Percentiles rank a stretch among this genome's conserved stretches.
phyloP scores from a whole-genome alignment of 73 alveolate genomes.

The Effrenium voratum region DNA sequence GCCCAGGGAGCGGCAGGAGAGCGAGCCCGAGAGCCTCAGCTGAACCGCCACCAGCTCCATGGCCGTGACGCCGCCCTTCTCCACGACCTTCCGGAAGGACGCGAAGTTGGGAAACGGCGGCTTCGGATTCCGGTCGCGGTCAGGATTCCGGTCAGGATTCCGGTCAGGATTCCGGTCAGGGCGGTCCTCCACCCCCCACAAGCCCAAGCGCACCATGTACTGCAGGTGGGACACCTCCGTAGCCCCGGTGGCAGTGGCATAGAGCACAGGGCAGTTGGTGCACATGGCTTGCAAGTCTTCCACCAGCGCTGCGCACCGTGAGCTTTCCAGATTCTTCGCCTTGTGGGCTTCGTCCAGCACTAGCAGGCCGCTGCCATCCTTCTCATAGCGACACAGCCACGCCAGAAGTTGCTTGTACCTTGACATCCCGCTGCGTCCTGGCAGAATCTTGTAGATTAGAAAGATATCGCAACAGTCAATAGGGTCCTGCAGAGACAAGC shows the following conservation, averaged over 20 bases:
- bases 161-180: neutral
- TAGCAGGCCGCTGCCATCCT: constrained; percentile 38
- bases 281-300: constrained; percentile 30
- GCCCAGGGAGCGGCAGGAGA: constrained; percentile 68
- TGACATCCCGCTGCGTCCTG: neutral
- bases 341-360: constrained; percentile 92
- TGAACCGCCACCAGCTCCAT: constrained; percentile 92
- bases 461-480: no score
- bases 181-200: constrained; percentile 25
- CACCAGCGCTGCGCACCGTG: constrained; percentile 61
- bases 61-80: constrained; percentile 57
- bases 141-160: no score
- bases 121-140: no score
- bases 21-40: constrained; percentile 36
- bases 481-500: constrained; percentile 65
- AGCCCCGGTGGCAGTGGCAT: constrained; percentile 92
- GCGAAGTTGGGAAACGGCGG: constrained; percentile 46
- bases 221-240: constrained; percentile 72
- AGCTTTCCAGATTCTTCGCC: constrained; percentile 71
- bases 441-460: neutral
- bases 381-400: constrained; percentile 52
- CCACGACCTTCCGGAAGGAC: constrained; percentile 33
- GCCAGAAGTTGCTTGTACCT: constrained; percentile 42
- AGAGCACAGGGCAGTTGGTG: constrained; percentile 62
- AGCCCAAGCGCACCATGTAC: constrained; percentile 84